Base-by-base conservation (phyloP, 805 yeast genomes). In the Cyberlindnera americana region DNA sequence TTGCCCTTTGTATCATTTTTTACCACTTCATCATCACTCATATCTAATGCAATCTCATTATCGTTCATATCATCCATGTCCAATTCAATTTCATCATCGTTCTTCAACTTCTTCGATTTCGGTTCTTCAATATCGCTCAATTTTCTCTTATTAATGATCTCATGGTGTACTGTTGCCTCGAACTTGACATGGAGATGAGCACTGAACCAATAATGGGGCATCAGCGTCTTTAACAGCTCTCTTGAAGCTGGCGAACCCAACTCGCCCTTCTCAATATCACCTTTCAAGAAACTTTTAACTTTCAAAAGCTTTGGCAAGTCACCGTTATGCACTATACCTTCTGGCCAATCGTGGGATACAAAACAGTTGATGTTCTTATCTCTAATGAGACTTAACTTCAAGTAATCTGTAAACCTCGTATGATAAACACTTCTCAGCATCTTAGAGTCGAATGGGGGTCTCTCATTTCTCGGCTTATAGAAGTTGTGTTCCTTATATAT, bases 291-390 rank as follows among this genome's bases (percentile, higher is more conserved):
- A 0, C 83, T 86, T 57, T 93, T 93, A 11, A 52, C 48, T 19
- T 56, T 53, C 18, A 91, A 52, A 10, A 93, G 63, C 18, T 50
- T 41, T 0, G 59, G 47, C n/a, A 67, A 14, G 51, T 84, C 60
- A 0, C 97, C 98, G 58, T 73, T 63, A 5, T 75, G 62, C 30
- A 73, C 83, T 9, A 90, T 79, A 3, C 84, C 86, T 29, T 70
- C 79, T 0, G 99, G 99, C 99, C 99, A 93, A 65, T 93, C 99
- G 61, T 93, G 99, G 23, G 86, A 75, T 38, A 91, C 44, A 57
- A 83, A 69, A 1, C 89, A 57, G 49, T 86, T 84, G 6, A 77
- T 33, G 14, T 49, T 36, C 46, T 45, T 11, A 43, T 51, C 50
- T 43, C 53, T 35, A 43, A 73, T 50, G 51, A 73, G 48, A 49